These are phyloP conservation scores for Auxenochlorella pyrenoidosa DNA, from an alignment of 139 green algal species.

Conservation along the genomic window DNA sequence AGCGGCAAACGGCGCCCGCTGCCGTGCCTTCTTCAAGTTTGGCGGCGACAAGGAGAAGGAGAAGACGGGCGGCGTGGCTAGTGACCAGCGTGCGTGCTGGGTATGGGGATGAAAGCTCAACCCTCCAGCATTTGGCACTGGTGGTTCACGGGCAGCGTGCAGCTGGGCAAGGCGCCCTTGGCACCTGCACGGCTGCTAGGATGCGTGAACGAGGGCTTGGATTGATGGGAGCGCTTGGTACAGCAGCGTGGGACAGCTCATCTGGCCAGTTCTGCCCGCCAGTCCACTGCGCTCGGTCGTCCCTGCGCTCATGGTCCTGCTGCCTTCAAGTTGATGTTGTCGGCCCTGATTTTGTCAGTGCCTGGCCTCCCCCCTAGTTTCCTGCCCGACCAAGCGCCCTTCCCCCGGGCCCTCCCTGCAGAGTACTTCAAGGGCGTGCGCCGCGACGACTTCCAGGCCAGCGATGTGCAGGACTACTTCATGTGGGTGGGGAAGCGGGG, in stretches of 20 bases:
- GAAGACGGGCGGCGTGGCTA: not conserved
- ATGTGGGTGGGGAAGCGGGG: constrained; percentile 57
- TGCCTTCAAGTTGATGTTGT: too few species aligned
- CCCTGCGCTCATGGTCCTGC: too few species aligned
- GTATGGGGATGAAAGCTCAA: too few species aligned
- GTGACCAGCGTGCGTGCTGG: not conserved
- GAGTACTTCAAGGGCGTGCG: constrained; percentile 21
- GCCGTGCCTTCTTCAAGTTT: constrained; percentile 80
- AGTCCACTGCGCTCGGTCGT: too few species aligned
- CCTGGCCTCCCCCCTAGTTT: not conserved
- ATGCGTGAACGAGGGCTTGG: too few species aligned
- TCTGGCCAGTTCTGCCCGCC: too few species aligned
- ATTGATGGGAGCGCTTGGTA: too few species aligned
- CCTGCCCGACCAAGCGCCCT: not conserved
- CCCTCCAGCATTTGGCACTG: too few species aligned
- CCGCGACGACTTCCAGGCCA: constrained; percentile 73
- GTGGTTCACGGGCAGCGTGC: too few species aligned
- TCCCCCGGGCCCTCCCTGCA: not conserved
- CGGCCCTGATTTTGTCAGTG: not conserved
- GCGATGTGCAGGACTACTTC: constrained; percentile 96
- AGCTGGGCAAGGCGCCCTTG: too few species aligned
- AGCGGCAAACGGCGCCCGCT: constrained; percentile 45
- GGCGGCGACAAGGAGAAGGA: constrained; percentile 56
- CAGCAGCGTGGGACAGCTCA: too few species aligned
- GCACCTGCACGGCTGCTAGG: too few species aligned